Conservation (phyloP, 306 rosid genomes). For the Canavalia gladiata region DNA sequence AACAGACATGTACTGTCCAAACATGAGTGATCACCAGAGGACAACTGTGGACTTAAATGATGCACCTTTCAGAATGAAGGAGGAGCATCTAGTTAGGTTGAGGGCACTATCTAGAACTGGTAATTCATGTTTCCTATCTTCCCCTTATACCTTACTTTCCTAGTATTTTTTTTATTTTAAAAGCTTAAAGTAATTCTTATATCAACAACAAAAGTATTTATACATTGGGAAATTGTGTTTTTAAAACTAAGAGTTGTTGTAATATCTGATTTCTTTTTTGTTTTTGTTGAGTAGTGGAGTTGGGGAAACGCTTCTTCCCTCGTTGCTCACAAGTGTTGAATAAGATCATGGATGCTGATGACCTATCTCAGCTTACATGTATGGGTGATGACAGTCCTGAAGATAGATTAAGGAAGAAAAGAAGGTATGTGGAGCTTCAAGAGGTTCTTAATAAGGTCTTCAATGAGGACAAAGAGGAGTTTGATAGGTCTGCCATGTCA, state of each 20-base stretch:
- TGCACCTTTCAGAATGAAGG: constrained; percentile 71
- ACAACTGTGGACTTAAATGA: constrained; percentile 72
- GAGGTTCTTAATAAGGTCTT: constrained; percentile 66
- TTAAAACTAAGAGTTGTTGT: background rate
- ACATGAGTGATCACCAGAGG: constrained; percentile 41
- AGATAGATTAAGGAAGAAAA: constrained; percentile 55
- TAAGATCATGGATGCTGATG: constrained; percentile 78
- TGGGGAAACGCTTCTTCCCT: constrained; percentile 81
- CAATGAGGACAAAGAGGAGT: constrained; percentile 68
- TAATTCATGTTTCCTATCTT: constrained; percentile 42
- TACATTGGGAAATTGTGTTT: too few relatives aligned
- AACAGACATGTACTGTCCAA: constrained; percentile 41
- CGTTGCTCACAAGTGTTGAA: constrained; percentile 76
- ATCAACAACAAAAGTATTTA: background rate
- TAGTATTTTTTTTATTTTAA: background rate
- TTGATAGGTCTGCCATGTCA: constrained; percentile 58
- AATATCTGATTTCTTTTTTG: background rate
- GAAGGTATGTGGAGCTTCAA: constrained; percentile 68
- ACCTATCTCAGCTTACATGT: constrained; percentile 64
- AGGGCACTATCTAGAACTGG: constrained; percentile 69
- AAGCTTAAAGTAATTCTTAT: background rate
- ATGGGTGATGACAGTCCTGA: constrained; percentile 61
- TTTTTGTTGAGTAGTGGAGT: constrained; percentile 63
- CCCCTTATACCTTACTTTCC: background rate
- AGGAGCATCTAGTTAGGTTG: constrained; percentile 71